These are phyloP conservation scores for Diutina rugosa DNA, from an alignment of 1,139 yeast species.

Conservation along the genomic window DNA sequence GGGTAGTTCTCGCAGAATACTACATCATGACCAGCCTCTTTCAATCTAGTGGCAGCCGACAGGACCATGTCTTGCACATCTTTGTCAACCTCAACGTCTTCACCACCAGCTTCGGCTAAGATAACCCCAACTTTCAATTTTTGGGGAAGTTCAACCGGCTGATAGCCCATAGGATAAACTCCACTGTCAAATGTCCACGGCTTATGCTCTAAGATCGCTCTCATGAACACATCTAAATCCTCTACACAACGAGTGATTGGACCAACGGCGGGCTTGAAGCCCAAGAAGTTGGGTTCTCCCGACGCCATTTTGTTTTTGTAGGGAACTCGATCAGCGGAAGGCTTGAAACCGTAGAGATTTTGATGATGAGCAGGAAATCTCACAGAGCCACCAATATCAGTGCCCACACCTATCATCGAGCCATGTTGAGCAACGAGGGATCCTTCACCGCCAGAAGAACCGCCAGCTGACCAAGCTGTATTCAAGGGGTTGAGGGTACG, in stretches of 20 bases:
- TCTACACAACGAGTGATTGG: neutral
- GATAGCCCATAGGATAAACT: neutral
- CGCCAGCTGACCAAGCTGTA: constrained; percentile 34
- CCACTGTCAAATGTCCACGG: neutral
- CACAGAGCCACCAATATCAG: constrained; percentile 47
- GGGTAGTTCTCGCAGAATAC: neutral
- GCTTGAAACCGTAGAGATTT: constrained; percentile 33
- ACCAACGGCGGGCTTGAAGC: neutral
- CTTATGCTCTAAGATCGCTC: neutral
- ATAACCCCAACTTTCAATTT: neutral
- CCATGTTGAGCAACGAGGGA: constrained; percentile 39
- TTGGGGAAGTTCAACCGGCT: neutral
- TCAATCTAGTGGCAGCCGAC: neutral
- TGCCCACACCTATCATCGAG: constrained; percentile 28
- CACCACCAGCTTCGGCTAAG: neutral
- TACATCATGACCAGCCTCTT: neutral
- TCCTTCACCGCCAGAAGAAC: constrained; percentile 55
- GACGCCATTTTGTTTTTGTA: constrained; percentile 16
- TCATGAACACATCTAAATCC: neutral
- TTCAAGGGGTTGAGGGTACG: constrained; percentile 27
- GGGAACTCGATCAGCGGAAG: constrained; percentile 39
- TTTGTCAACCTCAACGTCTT: neutral
- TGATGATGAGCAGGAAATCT: constrained; percentile 34
- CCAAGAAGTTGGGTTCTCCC: neutral
- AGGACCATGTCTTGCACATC: neutral